phyloP scores from a whole-genome alignment of 1,284 basidiomycete species.

The Papiliotrema laurentii region DNA sequence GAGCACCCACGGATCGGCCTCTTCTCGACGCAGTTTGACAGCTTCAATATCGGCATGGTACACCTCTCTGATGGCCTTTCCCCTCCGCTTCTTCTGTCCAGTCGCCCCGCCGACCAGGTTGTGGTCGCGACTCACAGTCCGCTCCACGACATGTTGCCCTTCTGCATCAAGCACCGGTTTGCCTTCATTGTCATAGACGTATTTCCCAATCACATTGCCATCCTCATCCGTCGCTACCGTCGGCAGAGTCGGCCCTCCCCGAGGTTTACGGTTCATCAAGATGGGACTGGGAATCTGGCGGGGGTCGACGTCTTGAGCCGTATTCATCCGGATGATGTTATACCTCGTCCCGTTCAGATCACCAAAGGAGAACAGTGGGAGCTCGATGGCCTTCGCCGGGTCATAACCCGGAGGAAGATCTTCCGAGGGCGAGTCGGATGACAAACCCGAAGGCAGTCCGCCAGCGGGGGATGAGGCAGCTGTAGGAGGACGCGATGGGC shows the following conservation, averaged over 20 bases:
- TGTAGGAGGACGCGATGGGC: too few relatives aligned
- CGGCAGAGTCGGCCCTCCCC: conserved; percentile 26
- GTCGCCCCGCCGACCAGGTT: conserved; percentile 31
- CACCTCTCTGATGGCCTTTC: conserved; percentile 36
- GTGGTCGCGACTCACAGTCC: conserved; percentile 33
- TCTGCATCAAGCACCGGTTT: conserved; percentile 36
- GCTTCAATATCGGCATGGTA: conserved; percentile 40
- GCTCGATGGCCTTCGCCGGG: conserved; percentile 20
- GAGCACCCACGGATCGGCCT: conserved; percentile 42
- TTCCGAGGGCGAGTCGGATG: too few relatives aligned
- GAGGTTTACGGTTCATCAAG: conserved; percentile 40
- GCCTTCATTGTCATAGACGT: conserved; percentile 36
- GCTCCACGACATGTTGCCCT: conserved; percentile 33
- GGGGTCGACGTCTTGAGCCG: conserved; percentile 29
- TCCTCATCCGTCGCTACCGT: conserved; percentile 29
- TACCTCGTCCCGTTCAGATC: conserved; percentile 22
- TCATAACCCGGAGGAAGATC: background rate
- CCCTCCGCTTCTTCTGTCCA: conserved; percentile 13
- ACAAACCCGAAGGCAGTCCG: too few relatives aligned
- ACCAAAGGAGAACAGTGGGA: conserved; percentile 36
- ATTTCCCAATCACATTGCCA: conserved; percentile 37
- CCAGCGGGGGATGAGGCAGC: too few relatives aligned
- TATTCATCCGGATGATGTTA: conserved; percentile 40
- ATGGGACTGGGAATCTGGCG: conserved; percentile 26
- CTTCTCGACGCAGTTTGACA: conserved; percentile 38